These are phyloP conservation scores for Dysphania ambrosioides DNA, from an alignment of 148 eudicot species.

Conservation along the genomic window DNA sequence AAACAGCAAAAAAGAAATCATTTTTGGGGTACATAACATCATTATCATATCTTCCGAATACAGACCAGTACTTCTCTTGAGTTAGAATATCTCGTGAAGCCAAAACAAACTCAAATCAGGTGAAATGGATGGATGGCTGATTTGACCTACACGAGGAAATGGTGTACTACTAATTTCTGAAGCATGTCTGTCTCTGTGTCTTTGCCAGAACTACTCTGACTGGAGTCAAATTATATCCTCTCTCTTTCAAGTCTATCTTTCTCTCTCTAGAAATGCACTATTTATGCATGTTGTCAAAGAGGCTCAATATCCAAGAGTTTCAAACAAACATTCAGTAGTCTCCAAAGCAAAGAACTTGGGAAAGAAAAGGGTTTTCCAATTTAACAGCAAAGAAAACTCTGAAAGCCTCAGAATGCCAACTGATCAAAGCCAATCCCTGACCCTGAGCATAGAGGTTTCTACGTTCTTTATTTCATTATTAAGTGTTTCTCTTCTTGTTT, in stretches of 20 bases:
- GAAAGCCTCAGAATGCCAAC: conserved; percentile 25
- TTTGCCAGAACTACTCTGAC: conserved; percentile 7
- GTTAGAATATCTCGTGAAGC: conserved; percentile 8
- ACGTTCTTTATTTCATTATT: neutral
- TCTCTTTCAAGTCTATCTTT: neutral
- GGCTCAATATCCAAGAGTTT: neutral
- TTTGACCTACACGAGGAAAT: conserved; percentile 34
- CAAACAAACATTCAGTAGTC: neutral
- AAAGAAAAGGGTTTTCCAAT: conserved; percentile 10
- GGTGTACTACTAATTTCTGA: conserved; percentile 27
- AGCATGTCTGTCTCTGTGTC: conserved; percentile 11
- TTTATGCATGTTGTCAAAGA: conserved; percentile 16
- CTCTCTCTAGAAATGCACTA: conserved; percentile 9
- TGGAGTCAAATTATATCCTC: neutral
- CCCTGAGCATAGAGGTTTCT: conserved; percentile 33
- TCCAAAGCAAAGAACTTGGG: neutral
- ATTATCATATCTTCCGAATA: conserved; percentile 7
- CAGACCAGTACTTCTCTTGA: neutral
- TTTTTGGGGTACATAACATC: neutral
- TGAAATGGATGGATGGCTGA: conserved; percentile 19
- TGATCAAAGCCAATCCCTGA: conserved; percentile 17
- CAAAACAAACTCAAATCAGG: conserved; percentile 30
- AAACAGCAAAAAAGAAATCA: conserved; percentile 14
- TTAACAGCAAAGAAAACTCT: conserved; percentile 5
- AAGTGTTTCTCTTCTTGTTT: neutral